Conservation (phyloP, 495 filamentous ascomycete species). For the Talaromyces liani region DNA sequence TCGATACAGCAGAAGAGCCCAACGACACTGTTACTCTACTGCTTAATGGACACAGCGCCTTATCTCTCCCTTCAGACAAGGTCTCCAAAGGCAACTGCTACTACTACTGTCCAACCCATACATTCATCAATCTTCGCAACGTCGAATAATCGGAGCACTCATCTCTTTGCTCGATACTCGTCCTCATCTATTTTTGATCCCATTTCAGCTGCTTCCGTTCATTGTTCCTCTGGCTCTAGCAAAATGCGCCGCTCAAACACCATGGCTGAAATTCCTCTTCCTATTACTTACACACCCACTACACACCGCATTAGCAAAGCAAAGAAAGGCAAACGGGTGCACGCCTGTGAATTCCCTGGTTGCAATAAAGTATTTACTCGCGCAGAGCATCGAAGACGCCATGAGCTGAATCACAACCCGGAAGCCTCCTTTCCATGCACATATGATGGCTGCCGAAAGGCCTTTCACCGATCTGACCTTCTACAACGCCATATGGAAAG, state of each 20-base stretch:
- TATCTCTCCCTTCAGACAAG: neutral
- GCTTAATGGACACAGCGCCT: neutral
- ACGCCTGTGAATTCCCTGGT: conserved; percentile 55
- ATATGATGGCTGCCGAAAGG: conserved; percentile 61
- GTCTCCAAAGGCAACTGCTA: neutral
- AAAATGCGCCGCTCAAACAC: conserved; percentile 22
- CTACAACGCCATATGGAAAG: conserved; percentile 71
- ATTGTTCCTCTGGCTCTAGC: neutral
- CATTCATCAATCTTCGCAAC: neutral
- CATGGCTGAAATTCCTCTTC: conserved; percentile 24
- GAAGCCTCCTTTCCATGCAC: conserved; percentile 61
- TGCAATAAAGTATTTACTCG: conserved; percentile 76
- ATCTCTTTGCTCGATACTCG: neutral
- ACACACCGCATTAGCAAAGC: conserved; percentile 73
- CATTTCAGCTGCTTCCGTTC: neutral
- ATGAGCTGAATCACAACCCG: conserved; percentile 77
- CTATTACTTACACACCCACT: conserved; percentile 56
- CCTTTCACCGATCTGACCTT: conserved; percentile 75
- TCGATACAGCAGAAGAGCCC: neutral
- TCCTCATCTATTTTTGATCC: neutral
- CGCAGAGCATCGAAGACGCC: conserved; percentile 80
- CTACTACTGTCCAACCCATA: neutral
- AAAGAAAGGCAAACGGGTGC: conserved; percentile 76
- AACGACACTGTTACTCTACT: neutral
- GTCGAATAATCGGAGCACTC: neutral